Percentiles rank a stretch among this genome's conserved stretches.
phyloP scores from a whole-genome alignment of 768 basidiomycete species.

The Russula foetens region DNA sequence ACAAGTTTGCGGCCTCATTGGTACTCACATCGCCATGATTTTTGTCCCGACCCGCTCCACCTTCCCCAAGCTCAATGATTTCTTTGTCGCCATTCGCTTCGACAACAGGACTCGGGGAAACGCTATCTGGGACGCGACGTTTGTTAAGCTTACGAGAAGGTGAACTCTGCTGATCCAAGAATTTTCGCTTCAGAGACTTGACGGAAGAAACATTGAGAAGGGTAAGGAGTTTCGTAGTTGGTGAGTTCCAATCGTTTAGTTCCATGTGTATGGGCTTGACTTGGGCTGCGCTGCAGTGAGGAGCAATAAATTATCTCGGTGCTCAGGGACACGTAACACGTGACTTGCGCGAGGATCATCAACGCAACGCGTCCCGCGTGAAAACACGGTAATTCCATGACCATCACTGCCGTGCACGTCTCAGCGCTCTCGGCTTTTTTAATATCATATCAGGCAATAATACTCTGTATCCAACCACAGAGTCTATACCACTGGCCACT shows the following conservation, averaged over 20 bases:
- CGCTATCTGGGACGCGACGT: conserved; percentile 38
- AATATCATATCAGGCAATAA: neutral
- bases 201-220: conserved; percentile 85
- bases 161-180: conserved; percentile 31
- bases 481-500: neutral
- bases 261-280: neutral
- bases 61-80: neutral
- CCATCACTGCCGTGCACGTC: neutral
- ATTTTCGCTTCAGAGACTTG: conserved; percentile 53
- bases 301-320: neutral
- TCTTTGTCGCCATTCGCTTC: conserved; percentile 3
- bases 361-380: neutral
- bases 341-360: conserved; percentile 6
- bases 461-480: neutral
- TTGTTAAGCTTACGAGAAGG: conserved; percentile 62
- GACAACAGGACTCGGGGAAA: neutral
- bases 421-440: neutral
- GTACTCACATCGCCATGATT: conserved; percentile 13
- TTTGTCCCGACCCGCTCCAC: conserved; percentile 17
- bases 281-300: too few relatives aligned
- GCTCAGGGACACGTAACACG: neutral
- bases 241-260: conserved; percentile 35
- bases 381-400: neutral
- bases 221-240: conserved; percentile 76
- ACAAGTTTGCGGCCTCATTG: neutral